Conservation (phyloP, 148 eudicot genomes). For the Chenopodium quinoa region DNA sequence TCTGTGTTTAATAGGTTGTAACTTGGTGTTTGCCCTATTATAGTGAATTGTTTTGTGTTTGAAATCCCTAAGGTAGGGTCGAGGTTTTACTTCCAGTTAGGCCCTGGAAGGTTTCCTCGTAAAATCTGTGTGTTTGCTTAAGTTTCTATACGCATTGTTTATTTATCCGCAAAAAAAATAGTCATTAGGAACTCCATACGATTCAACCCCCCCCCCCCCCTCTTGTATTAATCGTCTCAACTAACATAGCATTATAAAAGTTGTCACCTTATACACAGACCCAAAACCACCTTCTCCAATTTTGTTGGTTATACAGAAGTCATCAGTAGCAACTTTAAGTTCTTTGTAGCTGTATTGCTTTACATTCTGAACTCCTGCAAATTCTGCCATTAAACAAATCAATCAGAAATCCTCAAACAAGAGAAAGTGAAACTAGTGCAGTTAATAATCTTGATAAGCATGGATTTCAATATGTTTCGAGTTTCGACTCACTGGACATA, state of each 20-base stretch:
- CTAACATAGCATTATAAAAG: not conserved
- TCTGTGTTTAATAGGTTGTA: too few relatives aligned
- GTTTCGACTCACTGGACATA: not conserved
- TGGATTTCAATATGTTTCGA: not conserved
- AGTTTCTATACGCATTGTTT: too few relatives aligned
- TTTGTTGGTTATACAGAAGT: conserved; percentile 37
- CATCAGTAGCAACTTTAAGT: conserved; percentile 40
- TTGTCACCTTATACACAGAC: conserved; percentile 47
- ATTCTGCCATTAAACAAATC: conserved; percentile 25
- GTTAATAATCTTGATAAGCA: not conserved
- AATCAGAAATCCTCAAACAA: conserved; percentile 9
- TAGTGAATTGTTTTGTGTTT: too few relatives aligned
- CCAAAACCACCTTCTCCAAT: conserved; percentile 65
- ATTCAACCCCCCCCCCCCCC: too few relatives aligned
- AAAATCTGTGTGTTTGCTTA: too few relatives aligned
- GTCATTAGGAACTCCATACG: too few relatives aligned
- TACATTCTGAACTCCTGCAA: conserved; percentile 36
- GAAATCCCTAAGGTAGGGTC: too few relatives aligned
- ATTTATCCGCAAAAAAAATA: too few relatives aligned
- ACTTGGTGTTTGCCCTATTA: too few relatives aligned
- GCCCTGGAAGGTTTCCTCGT: too few relatives aligned
- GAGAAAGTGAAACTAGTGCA: not conserved
- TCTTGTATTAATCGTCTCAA: too few relatives aligned
- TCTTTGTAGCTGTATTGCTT: conserved; percentile 43
- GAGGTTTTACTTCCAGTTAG: too few relatives aligned